Evolutionary conservation across 768 basidiomycete species (phyloP).

Genomic region (Phylloporus arenicola): DNA sequence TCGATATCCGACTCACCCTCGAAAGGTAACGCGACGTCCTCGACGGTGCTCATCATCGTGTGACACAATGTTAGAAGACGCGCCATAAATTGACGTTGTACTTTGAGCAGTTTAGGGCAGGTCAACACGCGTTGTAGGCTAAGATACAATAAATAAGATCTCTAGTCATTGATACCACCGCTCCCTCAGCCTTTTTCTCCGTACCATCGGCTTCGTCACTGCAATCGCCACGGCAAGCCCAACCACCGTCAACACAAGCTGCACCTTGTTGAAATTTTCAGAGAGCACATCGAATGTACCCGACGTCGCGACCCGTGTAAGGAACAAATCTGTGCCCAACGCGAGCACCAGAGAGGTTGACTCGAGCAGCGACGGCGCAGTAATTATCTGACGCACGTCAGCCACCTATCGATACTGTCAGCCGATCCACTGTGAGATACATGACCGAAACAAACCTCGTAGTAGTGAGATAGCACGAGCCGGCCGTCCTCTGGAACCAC

Average conservation of each 20-base stretch:
- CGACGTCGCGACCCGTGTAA: constrained; percentile 79
- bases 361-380: constrained; percentile 82
- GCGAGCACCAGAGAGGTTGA: constrained; percentile 87
- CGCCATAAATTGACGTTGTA: not conserved
- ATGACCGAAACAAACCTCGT: constrained; percentile 38
- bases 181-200: constrained; percentile 58
- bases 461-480: constrained; percentile 50
- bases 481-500: constrained; percentile 65
- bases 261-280: constrained; percentile 89
- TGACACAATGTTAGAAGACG: not conserved
- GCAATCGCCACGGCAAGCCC: constrained; percentile 71
- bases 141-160: constrained; percentile 1
- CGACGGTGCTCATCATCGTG: constrained; percentile 3
- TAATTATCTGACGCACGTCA: constrained; percentile 60
- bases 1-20: constrained; percentile 17
- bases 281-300: constrained; percentile 89
- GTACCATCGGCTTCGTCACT: constrained; percentile 79
- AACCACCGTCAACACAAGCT: constrained; percentile 76
- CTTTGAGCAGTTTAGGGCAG: constrained; percentile 16
- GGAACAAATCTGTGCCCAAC: constrained; percentile 86
- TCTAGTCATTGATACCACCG: constrained; percentile 53
- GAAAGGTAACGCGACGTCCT: constrained; percentile 9
- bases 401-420: constrained; percentile 46
- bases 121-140: constrained; percentile 24
- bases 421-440: constrained; percentile 4